Base-by-base conservation (phyloP, 2,329 filamentous ascomycete species). In the Mariannaea elegans region DNA sequence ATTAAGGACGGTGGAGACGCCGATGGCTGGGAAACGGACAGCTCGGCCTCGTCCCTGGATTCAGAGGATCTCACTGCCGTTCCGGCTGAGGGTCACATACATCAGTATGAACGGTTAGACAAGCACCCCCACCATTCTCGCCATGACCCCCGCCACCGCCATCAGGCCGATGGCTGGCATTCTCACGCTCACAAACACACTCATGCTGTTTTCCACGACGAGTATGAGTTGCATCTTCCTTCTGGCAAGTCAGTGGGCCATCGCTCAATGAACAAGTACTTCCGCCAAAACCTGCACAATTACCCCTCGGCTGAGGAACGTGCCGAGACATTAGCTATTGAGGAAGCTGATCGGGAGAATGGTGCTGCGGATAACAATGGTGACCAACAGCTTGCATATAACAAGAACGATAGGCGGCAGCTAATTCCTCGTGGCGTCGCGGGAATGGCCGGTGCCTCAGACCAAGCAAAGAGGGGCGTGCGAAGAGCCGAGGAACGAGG, bases 1-100 rank as follows among this genome's bases (percentile, higher is more conserved):
- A 73, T 80, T 8, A 81, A 86, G n/a, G 85, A 85, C 42, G 85
- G 84, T 47, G 81, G 79, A 41, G 81, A 84, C 12, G 87, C 89
- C 6, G 93, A 94, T 41, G 93, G 92, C 42, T 98, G 95, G 94
- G 95, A 99, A 78, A 97, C 94, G 1, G 95, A 98, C 74, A 93
- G 90, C 65, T 93, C 91, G 9, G 90, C 86, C n/a, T 97, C 94
- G 1, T 96, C 93, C 10, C 84, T 96, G 32, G 92, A 94, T 65
- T 95, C 93, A 1, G 91, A 91, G 54, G 93, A 97, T 68, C 87
- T 96, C 39, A 90, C 88, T 5, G 87, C 90, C 8, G 87, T 96
- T 7, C 91, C 91, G 2, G 89, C 92, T 29, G 91, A 94, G 64
- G 84, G 87, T 44, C 86, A 87, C 65, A 82, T 86, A 47, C 86